Evolutionary conservation across 805 yeast genomes (phyloP).

Genomic region (Lachancea meyersii): DNA sequence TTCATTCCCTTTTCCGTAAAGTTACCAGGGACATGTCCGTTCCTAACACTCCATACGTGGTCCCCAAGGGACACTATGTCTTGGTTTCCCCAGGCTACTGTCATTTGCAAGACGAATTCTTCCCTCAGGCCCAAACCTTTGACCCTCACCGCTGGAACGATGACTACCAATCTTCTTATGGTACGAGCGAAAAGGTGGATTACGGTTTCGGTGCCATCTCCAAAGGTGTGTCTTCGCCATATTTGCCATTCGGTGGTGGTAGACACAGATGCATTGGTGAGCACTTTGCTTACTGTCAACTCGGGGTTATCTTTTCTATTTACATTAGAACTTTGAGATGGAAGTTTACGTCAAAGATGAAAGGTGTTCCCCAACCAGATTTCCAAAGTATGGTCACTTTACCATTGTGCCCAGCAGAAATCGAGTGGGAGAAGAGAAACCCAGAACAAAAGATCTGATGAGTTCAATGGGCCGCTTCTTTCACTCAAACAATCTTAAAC

Average conservation of each 20-base stretch:
- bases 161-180: conserved; percentile 32
- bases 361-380: conserved; percentile 58
- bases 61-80: conserved; percentile 85
- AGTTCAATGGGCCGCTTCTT: too few relatives aligned
- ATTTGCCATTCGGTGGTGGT: conserved; percentile 98
- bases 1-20: conserved; percentile 92
- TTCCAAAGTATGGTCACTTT: conserved; percentile 89
- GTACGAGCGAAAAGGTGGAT: conserved; percentile 48
- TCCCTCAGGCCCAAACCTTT: conserved; percentile 66
- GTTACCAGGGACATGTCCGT: conserved; percentile 73
- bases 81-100: conserved; percentile 93
- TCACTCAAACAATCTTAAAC: too few relatives aligned
- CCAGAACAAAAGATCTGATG: conserved; percentile 21
- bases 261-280: conserved; percentile 99
- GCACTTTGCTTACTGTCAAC: conserved; percentile 92
- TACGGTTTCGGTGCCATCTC: conserved; percentile 96
- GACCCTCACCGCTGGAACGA: conserved; percentile 86
- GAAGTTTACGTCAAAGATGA: conserved; percentile 53
- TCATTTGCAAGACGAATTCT: conserved; percentile 66
- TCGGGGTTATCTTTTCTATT: conserved; percentile 75
- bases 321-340: conserved; percentile 73
- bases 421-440: conserved; percentile 64
- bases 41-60: conserved; percentile 71
- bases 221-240: conserved; percentile 93
- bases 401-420: conserved; percentile 71